phyloP scores from a whole-genome alignment of 441 rosid species.

The Erodium texanum region DNA sequence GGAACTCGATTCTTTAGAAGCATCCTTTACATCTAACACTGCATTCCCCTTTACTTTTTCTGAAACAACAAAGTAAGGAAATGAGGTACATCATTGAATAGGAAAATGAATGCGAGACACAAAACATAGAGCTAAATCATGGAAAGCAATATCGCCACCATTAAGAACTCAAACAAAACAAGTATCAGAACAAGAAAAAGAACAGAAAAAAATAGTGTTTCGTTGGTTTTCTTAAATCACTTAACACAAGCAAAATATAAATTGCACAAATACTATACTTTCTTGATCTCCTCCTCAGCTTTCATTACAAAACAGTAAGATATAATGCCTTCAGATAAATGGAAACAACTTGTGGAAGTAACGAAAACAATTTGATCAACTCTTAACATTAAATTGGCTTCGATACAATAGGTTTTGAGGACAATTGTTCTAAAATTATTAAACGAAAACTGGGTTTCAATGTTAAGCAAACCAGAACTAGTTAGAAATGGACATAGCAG shows the following conservation, averaged over 20 bases:
- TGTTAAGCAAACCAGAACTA: neutral
- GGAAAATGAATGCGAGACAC: neutral
- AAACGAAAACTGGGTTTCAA: neutral
- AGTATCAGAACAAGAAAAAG: neutral
- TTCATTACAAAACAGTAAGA: neutral
- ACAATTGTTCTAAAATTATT: neutral
- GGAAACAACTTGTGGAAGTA: neutral
- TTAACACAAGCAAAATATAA: neutral
- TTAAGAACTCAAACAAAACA: neutral
- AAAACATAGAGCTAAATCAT: neutral
- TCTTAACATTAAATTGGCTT: neutral
- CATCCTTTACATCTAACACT: slow-evolving; percentile 21
- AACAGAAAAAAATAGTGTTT: neutral
- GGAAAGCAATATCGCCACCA: neutral
- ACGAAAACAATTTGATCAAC: neutral
- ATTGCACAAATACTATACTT: no score
- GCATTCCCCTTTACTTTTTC: slow-evolving; percentile 34
- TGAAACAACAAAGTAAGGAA: slow-evolving; percentile 19
- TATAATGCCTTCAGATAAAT: neutral
- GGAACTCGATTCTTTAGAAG: slow-evolving; percentile 31
- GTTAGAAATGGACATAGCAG: neutral
- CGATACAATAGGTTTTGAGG: neutral
- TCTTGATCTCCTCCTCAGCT: neutral
- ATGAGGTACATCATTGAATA: neutral
- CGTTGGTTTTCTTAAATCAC: neutral